Evolutionary conservation across 208 protist genomes (phyloP).

Genomic region (Trypanosomatidae sp.): DNA sequence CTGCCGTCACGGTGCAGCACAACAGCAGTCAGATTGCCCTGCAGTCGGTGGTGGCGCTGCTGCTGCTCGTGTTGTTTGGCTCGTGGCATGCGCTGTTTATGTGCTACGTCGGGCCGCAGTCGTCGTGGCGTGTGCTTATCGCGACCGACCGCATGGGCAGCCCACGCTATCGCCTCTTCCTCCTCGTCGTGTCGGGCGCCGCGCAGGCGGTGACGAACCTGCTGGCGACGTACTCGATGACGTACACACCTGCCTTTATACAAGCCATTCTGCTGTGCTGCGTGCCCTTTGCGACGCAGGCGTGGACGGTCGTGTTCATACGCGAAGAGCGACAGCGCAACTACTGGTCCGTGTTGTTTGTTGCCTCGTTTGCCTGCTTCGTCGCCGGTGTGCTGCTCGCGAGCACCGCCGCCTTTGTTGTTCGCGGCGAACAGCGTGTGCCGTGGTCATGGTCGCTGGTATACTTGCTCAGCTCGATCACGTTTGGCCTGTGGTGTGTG

Average conservation of each 20-base stretch:
- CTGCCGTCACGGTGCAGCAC: constrained; percentile 7
- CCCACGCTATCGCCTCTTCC: constrained; percentile 37
- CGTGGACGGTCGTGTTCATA: constrained; percentile 68
- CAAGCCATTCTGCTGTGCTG: constrained; percentile 61
- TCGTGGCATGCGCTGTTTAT: constrained; percentile 16
- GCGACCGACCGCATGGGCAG: constrained; percentile 33
- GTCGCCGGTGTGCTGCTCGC: constrained; percentile 46
- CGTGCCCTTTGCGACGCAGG: constrained; percentile 65
- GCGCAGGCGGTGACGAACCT: constrained; percentile 43
- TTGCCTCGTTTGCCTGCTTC: constrained; percentile 49
- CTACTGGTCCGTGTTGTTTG: constrained; percentile 54
- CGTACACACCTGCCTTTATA: constrained; percentile 62
- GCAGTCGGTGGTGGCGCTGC: constrained; percentile 39
- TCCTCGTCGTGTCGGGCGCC: constrained; percentile 58
- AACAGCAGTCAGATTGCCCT: constrained; percentile 59
- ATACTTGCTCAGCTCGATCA: constrained; percentile 52
- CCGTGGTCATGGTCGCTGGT: constrained; percentile 50
- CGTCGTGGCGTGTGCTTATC: constrained; percentile 30
- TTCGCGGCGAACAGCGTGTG: constrained; percentile 5
- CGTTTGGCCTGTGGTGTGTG: constrained; percentile 72
- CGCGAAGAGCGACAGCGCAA: constrained; percentile 47
- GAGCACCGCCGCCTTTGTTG: constrained; percentile 30
- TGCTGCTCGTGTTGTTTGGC: constrained; percentile 38
- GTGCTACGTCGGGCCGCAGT: constrained; percentile 15
- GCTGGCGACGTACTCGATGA: constrained; percentile 43